A percentile compares a stretch with the other conserved stretches of the same genome.
These are phyloP conservation scores for Anthostomella pinea DNA, from an alignment of 2,329 filamentous ascomycete genomes.

Conservation along the genomic window DNA sequence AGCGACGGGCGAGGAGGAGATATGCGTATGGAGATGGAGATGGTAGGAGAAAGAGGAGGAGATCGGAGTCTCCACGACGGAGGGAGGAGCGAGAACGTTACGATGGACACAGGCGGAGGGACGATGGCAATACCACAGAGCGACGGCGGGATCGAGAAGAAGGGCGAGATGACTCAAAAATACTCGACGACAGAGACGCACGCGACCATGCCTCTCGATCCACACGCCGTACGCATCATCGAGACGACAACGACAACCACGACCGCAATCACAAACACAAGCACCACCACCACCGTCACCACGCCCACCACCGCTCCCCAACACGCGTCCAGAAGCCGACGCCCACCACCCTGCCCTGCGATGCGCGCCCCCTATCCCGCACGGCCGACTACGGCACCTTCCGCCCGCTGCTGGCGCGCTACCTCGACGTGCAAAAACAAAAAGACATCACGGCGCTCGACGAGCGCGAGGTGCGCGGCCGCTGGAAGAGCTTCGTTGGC, in stretches of 20 bases:
- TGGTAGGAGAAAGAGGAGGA: constrained; percentile 9
- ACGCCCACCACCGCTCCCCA: constrained; percentile 31
- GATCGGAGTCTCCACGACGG: constrained; percentile 16
- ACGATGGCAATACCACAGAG: constrained; percentile 4
- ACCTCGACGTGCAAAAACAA: constrained; percentile 84
- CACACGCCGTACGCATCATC: neutral
- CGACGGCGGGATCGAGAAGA: neutral
- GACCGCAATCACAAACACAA: constrained; percentile 24
- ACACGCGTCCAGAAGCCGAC: neutral
- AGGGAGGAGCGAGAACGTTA: constrained; percentile 1
- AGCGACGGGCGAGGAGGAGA: constrained; percentile 15
- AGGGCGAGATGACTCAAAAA: too few species aligned
- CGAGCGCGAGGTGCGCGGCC: constrained; percentile 71
- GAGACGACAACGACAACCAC: constrained; percentile 9
- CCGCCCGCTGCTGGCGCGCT: constrained; percentile 73
- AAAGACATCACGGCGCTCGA: constrained; percentile 66
- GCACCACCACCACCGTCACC: constrained; percentile 34
- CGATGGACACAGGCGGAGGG: constrained; percentile 3
- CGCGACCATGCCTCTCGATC: neutral
- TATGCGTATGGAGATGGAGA: too few species aligned
- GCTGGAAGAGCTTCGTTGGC: constrained; percentile 89
- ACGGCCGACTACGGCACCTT: constrained; percentile 61
- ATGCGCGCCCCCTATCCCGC: constrained; percentile 64
- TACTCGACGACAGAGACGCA: neutral
- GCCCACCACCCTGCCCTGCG: constrained; percentile 56